phyloP scores from a whole-genome alignment of 768 basidiomycete genomes.

The Psilocybe cyanescens region DNA sequence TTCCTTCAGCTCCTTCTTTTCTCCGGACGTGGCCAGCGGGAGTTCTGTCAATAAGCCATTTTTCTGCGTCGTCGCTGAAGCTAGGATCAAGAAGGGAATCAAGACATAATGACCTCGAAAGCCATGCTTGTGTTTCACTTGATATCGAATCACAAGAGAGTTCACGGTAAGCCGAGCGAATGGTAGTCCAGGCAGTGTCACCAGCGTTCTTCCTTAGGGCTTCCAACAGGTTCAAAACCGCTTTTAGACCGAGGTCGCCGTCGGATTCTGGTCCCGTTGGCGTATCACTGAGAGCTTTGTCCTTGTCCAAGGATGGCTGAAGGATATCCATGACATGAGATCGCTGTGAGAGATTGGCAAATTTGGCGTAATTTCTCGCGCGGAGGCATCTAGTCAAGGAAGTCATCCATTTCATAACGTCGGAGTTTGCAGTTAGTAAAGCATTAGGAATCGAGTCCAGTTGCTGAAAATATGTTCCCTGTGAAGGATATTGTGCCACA shows the following conservation, averaged over 20 bases:
- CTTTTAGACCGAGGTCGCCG: slow-evolving; percentile 33
- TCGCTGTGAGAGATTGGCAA: slow-evolving; percentile 47
- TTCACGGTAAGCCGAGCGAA: slow-evolving; percentile 70
- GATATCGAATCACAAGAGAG: slow-evolving; percentile 44
- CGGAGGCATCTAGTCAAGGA: slow-evolving; percentile 56
- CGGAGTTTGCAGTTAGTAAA: slow-evolving; percentile 40
- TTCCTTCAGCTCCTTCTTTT: slow-evolving; percentile 60
- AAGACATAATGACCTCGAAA: slow-evolving; percentile 51
- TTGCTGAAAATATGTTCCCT: slow-evolving; percentile 55
- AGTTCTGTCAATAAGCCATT: slow-evolving; percentile 55
- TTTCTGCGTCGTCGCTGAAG: slow-evolving; percentile 37
- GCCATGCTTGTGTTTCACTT: slow-evolving; percentile 48
- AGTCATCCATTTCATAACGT: slow-evolving; percentile 52
- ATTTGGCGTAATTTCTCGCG: slow-evolving; percentile 53
- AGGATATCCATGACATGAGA: slow-evolving; percentile 25
- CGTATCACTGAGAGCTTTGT: neutral
- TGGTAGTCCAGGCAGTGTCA: slow-evolving; percentile 57
- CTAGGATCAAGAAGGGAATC: slow-evolving; percentile 34
- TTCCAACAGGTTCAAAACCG: slow-evolving; percentile 48
- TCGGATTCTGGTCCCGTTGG: neutral
- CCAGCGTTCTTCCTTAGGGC: slow-evolving; percentile 54
- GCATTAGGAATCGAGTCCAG: slow-evolving; percentile 41
- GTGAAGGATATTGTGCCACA: slow-evolving; percentile 64
- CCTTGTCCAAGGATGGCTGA: slow-evolving; percentile 9
- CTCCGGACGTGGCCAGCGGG: slow-evolving; percentile 49